Evolutionary conservation across 176 grass and related monocot genomes (phyloP), one percentile per base, ranked within the genome.

Genomic region (Oryza australiensis): DNA sequence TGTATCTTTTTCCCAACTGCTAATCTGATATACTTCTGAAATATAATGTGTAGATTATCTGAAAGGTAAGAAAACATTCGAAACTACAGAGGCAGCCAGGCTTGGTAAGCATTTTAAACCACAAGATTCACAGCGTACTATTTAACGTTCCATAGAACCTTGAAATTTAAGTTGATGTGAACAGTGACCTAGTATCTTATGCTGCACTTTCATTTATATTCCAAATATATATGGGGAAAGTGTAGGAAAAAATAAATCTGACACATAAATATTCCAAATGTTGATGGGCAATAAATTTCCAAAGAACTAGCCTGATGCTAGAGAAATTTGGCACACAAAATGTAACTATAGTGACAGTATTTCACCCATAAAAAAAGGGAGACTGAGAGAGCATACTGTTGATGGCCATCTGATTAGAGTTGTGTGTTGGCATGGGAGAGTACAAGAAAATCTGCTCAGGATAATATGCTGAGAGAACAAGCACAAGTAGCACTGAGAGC

Each of bases 71-170:
- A 41, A 42, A 9, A 24, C 33, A 85, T 68, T 74, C 42, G 34
- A 59, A 86, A 27, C 34, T 64, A 26, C 55, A 80, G 62, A 20
- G 12, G 26, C 3, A 18, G 15, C 46, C 14, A 59, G 28, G 66
- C 30, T 64, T 70, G n/a, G 30, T 70, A 71, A 40, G 7, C 28
- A 80, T 81, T 75, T 62, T 12, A 80, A 79, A 33, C 55, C 22
- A 65, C 66, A 78, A 15, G 5, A 13, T 43, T 72, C 30, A 1
- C 14, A 20, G 10, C 55, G 12, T 64, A 29, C 8, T 53, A 24
- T 32, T 27, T 20, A 48, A 35, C 23, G 71, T 80, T 60, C 15
- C 4, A 14, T 27, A 15, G 28, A 40, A 68, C 1, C 32, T 32
- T 26, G 62, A 70, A 63, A 70, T 32, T 57, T 66, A 68, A 75